Conservation (phyloP, 306 rosid species). For the Trifolium fragiferum region DNA sequence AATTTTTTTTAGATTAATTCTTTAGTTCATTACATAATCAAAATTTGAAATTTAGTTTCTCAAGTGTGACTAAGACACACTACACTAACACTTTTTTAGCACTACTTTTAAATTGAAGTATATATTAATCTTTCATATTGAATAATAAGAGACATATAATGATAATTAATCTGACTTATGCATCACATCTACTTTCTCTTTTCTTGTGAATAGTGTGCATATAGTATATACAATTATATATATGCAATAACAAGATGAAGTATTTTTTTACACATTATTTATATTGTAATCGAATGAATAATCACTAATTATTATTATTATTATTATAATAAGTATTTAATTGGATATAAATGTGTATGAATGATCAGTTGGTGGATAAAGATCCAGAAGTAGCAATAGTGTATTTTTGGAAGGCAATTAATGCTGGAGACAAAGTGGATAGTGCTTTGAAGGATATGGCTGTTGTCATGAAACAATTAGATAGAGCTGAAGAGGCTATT, state of each 20-base stretch:
- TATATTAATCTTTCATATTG: neutral
- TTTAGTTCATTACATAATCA: neutral
- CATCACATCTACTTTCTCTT: no score
- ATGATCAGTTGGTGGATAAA: slow-evolving; percentile 67
- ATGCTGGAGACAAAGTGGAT: slow-evolving; percentile 82
- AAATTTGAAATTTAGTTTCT: neutral
- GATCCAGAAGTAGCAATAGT: slow-evolving; percentile 82
- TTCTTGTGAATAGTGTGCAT: no score
- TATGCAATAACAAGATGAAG: no score
- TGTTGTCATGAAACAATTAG: slow-evolving; percentile 89
- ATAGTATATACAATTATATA: no score
- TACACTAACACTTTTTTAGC: no score
- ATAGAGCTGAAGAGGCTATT: slow-evolving; percentile 85
- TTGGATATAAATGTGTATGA: slow-evolving; percentile 27
- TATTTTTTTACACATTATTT: no score
- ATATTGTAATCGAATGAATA: no score
- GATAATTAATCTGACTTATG: no score
- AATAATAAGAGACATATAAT: neutral
- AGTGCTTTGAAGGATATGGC: slow-evolving; percentile 97
- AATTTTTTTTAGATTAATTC: neutral
- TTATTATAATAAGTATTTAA: neutral
- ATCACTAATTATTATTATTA: neutral
- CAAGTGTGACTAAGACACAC: neutral
- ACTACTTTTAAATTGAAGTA: neutral
- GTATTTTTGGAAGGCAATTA: slow-evolving; percentile 86